Conservation (phyloP, 2,329 filamentous ascomycete genomes). For the Huntiella bhutanensis region DNA sequence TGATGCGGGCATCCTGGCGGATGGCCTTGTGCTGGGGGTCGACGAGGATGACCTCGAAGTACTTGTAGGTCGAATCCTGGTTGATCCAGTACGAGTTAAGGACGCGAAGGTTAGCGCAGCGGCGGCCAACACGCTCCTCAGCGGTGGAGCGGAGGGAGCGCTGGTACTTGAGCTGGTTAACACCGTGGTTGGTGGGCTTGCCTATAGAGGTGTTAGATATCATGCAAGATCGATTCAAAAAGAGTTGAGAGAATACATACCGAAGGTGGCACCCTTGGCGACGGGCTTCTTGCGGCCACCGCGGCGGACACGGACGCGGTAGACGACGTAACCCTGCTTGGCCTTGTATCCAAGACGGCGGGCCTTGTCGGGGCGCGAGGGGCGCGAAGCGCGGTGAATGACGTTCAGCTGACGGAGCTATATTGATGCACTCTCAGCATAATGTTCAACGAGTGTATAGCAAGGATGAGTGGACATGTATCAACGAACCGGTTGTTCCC, state of each 20-base stretch:
- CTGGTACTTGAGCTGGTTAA: constrained; percentile 99
- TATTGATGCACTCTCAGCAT: constrained; percentile 99
- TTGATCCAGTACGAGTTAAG: constrained; percentile 99
- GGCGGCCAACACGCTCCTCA: constrained; percentile 98
- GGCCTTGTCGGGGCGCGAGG: constrained; percentile 98
- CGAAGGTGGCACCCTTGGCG: constrained; percentile 96
- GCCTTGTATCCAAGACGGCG: constrained; percentile 99
- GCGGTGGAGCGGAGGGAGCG: constrained; percentile 93
- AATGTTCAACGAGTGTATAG: constrained; percentile 99
- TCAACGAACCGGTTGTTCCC: constrained; percentile 8
- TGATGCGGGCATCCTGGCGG: constrained; percentile 96
- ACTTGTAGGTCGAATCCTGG: constrained; percentile 99
- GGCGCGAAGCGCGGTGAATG: constrained; percentile 96
- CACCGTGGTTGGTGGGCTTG: constrained; percentile 99
- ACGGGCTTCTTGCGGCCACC: constrained; percentile 96
- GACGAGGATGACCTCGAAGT: constrained; percentile 99
- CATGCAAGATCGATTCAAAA: background rate
- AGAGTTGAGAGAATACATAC: constrained; percentile 32
- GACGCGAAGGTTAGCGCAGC: constrained; percentile 96
- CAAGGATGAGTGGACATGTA: constrained; percentile 29
- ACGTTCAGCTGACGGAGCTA: constrained; percentile 99
- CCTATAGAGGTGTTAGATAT: constrained; percentile 33
- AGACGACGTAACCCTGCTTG: constrained; percentile 99
- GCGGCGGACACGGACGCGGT: constrained; percentile 94
- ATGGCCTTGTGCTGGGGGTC: constrained; percentile 99